Evolutionary conservation across 2,329 filamentous ascomycete species (phyloP), one percentile per base, ranked within the genome.

Genomic region (Alternaria brassicicola): DNA sequence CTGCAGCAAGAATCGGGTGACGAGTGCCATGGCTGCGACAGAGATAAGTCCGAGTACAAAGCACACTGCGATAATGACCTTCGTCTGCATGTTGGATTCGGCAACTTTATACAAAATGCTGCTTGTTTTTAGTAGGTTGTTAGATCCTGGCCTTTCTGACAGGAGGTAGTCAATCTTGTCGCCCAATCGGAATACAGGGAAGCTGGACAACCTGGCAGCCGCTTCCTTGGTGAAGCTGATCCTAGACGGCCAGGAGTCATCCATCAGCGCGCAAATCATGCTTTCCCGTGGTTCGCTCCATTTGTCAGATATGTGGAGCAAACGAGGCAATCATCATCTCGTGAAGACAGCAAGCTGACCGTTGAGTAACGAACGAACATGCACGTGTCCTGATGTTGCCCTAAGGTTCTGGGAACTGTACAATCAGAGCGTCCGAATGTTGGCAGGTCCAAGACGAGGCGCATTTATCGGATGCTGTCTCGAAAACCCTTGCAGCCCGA

Each of bases 101-200:
- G 57, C 17, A 57, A 55, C 38, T 55, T 70, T 69, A 67, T 71
- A 65, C 58, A 61, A 23, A 55, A 48, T 55, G 61, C 62, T 30
- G 52, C 61, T 60, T 64, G 58, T 63, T 61, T 46, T 50, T 39
- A 46, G 57, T 63, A 57, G 56, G 19, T 26, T 19, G 23, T 38
- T 42, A 33, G 42, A 62, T 59, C 61, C 49, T 54, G 52, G 52
- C 21, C 17, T 39, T 21, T 35, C 21, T 55, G 48, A 41, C 45
- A 13, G 47, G 43, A 55, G 49, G 52, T 59, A 51, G 57, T 57
- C 53, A 51, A 55, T 57, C 53, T 49, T 47, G 53, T 41, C 46
- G 26, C 48, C 70, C 67, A 71, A 72, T 72, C 70, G 70, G 70
- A 70, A 53, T 41, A 59, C 63, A 61, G 62, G 70, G 70, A 71